Base-by-base conservation (phyloP, 805 yeast genomes). In the Yarrowia sp. region DNA sequence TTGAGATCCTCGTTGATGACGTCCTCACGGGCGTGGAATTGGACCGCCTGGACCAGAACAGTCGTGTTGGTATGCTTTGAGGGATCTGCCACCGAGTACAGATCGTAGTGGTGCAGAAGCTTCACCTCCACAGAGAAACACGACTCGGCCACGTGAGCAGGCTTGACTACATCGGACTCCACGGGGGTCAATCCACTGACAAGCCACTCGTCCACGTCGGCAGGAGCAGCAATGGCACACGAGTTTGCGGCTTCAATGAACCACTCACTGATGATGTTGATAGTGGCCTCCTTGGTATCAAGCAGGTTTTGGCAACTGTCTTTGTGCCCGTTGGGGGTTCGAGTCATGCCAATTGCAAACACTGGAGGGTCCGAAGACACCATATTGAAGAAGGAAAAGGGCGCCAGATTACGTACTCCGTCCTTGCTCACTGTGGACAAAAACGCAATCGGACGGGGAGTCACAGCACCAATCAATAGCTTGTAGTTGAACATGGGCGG, bases 371-470 rank as follows among this genome's bases (percentile, higher is more conserved):
- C 86, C 64, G 74, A 73, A 54, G 75, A 76, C 16, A 81, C 80
- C 24, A 83, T 67, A 26, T 74, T 75, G 71, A 83, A 83, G 72
- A 77, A 86, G 12, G 87, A 83, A 69, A 82, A 85, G n/a, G 89
- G 89, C 0, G 89, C 83, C 41, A 85, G 71, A 70, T 85, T 85
- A 32, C 69, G 68, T 1, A 68, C 69, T 0, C 88, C 87, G 11
- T 77, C 75, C 7, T 68, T 66, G 28, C 77, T 71, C 1, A 82
- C 70, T 0, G 87, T 79, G 5, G 88, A 81, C 2, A 85, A 73
- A 65, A 85, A 81, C 4, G 84, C 89, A 68, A 85, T 79, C 8
- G 89, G 89, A 65, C 90, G 77, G 1, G 90, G 90, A 0, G 79
- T 76, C 17, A 86, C 69, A 1, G 83, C 86, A 12, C 84, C 76